A percentile compares a stretch with the other conserved stretches of the same genome.
Evolutionary conservation across 225 moss, liverwort and hornwort genomes (phyloP).

Genomic region (Asterella californica): DNA sequence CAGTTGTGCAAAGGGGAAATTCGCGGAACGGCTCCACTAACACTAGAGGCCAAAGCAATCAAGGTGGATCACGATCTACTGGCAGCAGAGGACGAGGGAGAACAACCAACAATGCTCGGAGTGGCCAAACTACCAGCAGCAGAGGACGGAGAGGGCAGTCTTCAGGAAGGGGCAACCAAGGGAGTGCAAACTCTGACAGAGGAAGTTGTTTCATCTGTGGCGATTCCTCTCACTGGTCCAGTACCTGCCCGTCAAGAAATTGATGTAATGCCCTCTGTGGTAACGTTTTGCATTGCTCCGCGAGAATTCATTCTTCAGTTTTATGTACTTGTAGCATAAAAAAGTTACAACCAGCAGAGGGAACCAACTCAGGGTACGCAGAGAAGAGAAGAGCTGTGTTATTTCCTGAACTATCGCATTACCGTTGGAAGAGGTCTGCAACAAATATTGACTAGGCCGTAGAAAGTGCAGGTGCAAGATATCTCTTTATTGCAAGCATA

Average conservation of each 20-base stretch:
- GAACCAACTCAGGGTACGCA: too few relatives aligned
- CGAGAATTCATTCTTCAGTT: too few relatives aligned
- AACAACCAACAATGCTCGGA: neutral
- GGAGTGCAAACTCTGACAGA: slow-evolving; percentile 38
- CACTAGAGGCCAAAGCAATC: slow-evolving; percentile 23
- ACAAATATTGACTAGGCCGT: too few relatives aligned
- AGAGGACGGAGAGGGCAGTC: slow-evolving; percentile 58
- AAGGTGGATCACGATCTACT: slow-evolving; percentile 23
- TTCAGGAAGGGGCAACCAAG: slow-evolving; percentile 40
- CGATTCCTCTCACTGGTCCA: slow-evolving; percentile 86
- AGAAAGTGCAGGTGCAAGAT: too few relatives aligned
- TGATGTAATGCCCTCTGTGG: neutral
- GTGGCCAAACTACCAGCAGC: slow-evolving; percentile 24
- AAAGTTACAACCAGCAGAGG: too few relatives aligned
- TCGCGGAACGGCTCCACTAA: slow-evolving; percentile 51
- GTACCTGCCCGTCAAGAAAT: slow-evolving; percentile 73
- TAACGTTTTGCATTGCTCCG: too few relatives aligned
- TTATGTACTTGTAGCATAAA: too few relatives aligned
- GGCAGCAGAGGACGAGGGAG: slow-evolving; percentile 26
- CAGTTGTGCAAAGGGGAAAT: slow-evolving; percentile 40
- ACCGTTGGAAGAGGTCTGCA: too few relatives aligned
- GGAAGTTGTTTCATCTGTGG: slow-evolving; percentile 75
- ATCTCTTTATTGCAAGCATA: too few relatives aligned
- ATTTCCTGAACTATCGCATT: too few relatives aligned
- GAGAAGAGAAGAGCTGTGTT: too few relatives aligned